Evolutionary conservation across 2,329 filamentous ascomycete genomes (phyloP), one percentile per base, ranked within the genome.

Genomic region (Alternaria triticimaculans): DNA sequence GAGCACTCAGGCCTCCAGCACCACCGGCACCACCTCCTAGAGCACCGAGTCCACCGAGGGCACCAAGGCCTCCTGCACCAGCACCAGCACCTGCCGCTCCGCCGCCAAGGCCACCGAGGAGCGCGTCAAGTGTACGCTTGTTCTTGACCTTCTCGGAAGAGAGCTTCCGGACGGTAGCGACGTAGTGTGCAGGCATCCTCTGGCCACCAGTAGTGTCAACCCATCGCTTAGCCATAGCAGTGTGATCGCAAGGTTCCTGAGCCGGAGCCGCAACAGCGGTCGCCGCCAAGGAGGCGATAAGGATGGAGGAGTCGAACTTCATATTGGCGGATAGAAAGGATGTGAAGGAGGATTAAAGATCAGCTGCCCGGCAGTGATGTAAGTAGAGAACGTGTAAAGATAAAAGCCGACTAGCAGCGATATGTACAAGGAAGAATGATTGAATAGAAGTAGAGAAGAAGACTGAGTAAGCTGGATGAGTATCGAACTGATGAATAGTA

Each of bases 341-440:
- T 51, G 37, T 48, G 46, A 46, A 55, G n/a, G 54, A 49, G 53
- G 9, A n/a, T 37, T 53, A 15, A 20, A 51, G 71, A n/a, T 21
- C 45, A 48, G 60, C 76, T 75, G 76, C 60, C 57, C 76, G 64
- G 75, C 76, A 78, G 75, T 68, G 45, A 41, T 25, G 25, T 67
- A 21, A 18, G 51, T 55, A 64, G 60, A 46, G 61, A 67, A 48
- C n/a, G n/a, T 9, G 50, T 45, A 55, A 50, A 66, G 51, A 62
- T 50, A 55, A 50, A 64, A 56, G 70, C 75, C 60, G 74, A 44
- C 74, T 76, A 72, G 75, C 73, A 76, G 74, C 70, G 61, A 33
- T 55, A 67, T 41, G 48, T 55, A 62, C 55, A 56, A 62, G 46
- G 65, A 64, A 57, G 45, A 41, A 26, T 26, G 26, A 41, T 5